These are phyloP conservation scores for Phytophthora nicotianae DNA, from an alignment of 352 stramenopile species.

Conservation along the genomic window DNA sequence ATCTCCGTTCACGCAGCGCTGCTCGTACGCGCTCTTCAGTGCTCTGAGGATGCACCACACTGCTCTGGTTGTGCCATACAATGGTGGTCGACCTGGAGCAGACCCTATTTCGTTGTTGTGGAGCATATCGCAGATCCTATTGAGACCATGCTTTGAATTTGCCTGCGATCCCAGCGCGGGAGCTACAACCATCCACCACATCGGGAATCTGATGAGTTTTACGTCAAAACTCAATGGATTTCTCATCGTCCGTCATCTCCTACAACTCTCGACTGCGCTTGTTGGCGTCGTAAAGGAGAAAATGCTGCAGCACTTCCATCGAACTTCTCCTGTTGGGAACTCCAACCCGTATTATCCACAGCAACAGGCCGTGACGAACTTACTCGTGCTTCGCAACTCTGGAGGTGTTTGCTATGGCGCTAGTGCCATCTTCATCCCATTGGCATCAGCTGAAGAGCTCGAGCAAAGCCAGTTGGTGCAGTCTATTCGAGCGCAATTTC, in stretches of 20 bases:
- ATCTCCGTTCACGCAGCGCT: constrained; percentile 57
- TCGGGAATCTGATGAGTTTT: constrained; percentile 21
- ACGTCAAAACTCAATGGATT: constrained; percentile 26
- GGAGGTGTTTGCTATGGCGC: constrained; percentile 10
- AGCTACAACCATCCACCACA: neutral
- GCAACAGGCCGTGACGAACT: constrained; percentile 16
- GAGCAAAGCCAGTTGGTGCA: constrained; percentile 23
- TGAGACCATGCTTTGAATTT: constrained; percentile 40
- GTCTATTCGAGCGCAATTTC: constrained; percentile 40
- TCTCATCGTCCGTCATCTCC: constrained; percentile 28
- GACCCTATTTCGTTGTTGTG: constrained; percentile 22
- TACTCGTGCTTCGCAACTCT: constrained; percentile 21
- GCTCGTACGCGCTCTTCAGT: constrained; percentile 51
- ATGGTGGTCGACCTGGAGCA: neutral
- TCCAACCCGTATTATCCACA: constrained; percentile 2
- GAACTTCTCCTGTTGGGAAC: constrained; percentile 2
- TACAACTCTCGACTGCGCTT: constrained; percentile 14
- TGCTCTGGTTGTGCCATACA: constrained; percentile 36
- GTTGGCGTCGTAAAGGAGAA: constrained; percentile 17
- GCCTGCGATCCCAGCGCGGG: constrained; percentile 19
- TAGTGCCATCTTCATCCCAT: constrained; percentile 39
- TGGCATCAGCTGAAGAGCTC: constrained; percentile 20
- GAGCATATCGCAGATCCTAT: constrained; percentile 39
- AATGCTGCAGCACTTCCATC: constrained; percentile 29
- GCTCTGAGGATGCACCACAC: constrained; percentile 40